Conservation (phyloP, 345 rosid species). For the Combretum micranthum region DNA sequence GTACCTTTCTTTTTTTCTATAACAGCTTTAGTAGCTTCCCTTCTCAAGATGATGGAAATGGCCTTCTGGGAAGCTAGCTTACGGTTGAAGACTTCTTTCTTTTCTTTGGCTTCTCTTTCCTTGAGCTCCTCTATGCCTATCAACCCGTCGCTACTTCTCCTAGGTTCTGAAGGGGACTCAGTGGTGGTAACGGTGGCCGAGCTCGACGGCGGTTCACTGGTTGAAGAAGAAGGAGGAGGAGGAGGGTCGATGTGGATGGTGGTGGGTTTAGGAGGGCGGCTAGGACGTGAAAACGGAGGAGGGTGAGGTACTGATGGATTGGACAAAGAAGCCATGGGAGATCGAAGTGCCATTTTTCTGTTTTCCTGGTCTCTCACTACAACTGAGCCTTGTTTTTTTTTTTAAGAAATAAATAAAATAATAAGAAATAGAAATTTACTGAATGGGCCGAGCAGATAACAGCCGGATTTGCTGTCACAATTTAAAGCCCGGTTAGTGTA, state of each 20-base stretch:
- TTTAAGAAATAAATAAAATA: too few relatives aligned
- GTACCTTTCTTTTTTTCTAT: conserved; percentile 72
- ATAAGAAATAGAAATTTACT: too few relatives aligned
- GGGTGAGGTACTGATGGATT: background rate
- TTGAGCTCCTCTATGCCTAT: conserved; percentile 29
- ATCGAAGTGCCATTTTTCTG: too few relatives aligned
- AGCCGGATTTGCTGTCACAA: too few relatives aligned
- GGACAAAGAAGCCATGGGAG: too few relatives aligned
- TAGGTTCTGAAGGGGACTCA: conserved; percentile 11
- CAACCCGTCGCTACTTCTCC: conserved; percentile 21
- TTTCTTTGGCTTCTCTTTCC: conserved; percentile 39
- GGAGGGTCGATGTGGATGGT: background rate
- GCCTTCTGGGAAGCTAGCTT: conserved; percentile 85
- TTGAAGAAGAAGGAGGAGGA: background rate
- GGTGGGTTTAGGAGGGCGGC: background rate
- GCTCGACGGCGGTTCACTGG: background rate
- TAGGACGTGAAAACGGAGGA: background rate
- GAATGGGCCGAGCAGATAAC: too few relatives aligned
- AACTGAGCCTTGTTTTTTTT: too few relatives aligned
- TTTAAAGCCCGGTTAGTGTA: too few relatives aligned
- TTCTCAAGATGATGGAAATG: conserved; percentile 55
- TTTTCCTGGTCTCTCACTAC: too few relatives aligned
- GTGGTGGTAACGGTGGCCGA: too few relatives aligned
- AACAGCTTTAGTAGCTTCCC: conserved; percentile 76
- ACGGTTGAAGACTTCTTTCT: conserved; percentile 44